Evolutionary conservation across 2,329 filamentous ascomycete genomes (phyloP).

Genomic region (Cercospora sp.): DNA sequence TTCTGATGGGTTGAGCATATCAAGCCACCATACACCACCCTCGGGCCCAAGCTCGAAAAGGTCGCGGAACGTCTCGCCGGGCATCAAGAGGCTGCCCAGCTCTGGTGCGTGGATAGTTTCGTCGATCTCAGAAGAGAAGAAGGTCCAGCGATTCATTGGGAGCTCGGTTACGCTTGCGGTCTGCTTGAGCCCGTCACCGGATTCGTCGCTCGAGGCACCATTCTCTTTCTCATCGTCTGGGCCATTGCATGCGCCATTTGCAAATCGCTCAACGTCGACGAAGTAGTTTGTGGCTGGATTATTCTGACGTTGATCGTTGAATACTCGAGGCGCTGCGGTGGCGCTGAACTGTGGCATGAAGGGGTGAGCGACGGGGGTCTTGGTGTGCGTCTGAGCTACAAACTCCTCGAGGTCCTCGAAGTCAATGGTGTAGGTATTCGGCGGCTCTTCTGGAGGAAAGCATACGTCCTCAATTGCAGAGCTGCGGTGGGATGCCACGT

Average conservation of each 20-base stretch:
- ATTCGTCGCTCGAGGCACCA: constrained; percentile 41
- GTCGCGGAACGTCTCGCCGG: constrained; percentile 84
- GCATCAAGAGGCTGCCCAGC: constrained; percentile 82
- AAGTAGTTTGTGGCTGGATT: constrained; percentile 22
- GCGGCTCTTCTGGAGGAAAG: constrained; percentile 77
- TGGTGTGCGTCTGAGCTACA: constrained; percentile 60
- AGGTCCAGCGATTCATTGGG: constrained; percentile 77
- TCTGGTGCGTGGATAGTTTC: constrained; percentile 90
- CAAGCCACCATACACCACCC: constrained; percentile 97
- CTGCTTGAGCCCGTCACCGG: constrained; percentile 30
- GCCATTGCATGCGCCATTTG: constrained; percentile 15
- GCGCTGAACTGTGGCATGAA: constrained; percentile 38
- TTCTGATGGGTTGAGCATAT: constrained; percentile 85
- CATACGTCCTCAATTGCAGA: constrained; percentile 85
- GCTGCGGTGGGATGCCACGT: constrained; percentile 64
- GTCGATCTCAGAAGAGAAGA: constrained; percentile 94
- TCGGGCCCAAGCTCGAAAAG: constrained; percentile 72
- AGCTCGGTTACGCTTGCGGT: constrained; percentile 31
- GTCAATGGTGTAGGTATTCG: constrained; percentile 79
- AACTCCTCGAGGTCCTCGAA: constrained; percentile 95
- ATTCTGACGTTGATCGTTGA: constrained; percentile 59
- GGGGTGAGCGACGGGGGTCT: constrained; percentile 48
- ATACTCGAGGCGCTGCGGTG: constrained; percentile 50
- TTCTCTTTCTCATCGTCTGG: constrained; percentile 51
- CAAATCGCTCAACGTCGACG: constrained; percentile 27